These are phyloP conservation scores for Avena insularis DNA, from an alignment of 176 grass and related monocot species.

Conservation along the genomic window DNA sequence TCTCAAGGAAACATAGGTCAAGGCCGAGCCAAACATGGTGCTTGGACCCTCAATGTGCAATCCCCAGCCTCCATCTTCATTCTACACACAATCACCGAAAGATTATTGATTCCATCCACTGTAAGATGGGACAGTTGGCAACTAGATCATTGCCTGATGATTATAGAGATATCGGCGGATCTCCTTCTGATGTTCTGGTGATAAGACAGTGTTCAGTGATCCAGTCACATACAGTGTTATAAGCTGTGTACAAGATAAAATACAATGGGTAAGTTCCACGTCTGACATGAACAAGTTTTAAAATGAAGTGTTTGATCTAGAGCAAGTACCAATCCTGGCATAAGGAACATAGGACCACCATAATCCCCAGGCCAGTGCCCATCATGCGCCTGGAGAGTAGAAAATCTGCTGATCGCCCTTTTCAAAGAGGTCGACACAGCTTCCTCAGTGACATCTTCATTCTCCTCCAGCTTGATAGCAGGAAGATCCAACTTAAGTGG, in stretches of 20 bases:
- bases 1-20: slow-evolving; percentile 86
- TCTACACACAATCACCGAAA: slow-evolving; percentile 58
- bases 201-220: slow-evolving; percentile 72
- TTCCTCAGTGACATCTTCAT: slow-evolving; percentile 80
- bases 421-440: slow-evolving; percentile 56
- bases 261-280: slow-evolving; percentile 25
- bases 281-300: slow-evolving; percentile 13
- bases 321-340: slow-evolving; percentile 82
- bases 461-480: slow-evolving; percentile 61
- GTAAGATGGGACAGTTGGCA: slow-evolving; percentile 13
- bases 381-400: slow-evolving; percentile 85
- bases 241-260: slow-evolving; percentile 57
- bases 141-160: slow-evolving; percentile 66
- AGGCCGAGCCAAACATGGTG: slow-evolving; percentile 93
- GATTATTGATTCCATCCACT: slow-evolving; percentile 18
- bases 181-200: slow-evolving; percentile 76
- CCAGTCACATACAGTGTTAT: slow-evolving; percentile 71
- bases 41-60: slow-evolving; percentile 91
- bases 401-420: slow-evolving; percentile 63
- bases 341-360: slow-evolving; percentile 87
- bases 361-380: slow-evolving; percentile 92
- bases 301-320: not conserved
- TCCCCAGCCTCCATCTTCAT: slow-evolving; percentile 94
- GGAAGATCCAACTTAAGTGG: slow-evolving; percentile 69
- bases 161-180: slow-evolving; percentile 90